Conservation (phyloP, 2,329 filamentous ascomycete species). For the Talaromyces sp. region DNA sequence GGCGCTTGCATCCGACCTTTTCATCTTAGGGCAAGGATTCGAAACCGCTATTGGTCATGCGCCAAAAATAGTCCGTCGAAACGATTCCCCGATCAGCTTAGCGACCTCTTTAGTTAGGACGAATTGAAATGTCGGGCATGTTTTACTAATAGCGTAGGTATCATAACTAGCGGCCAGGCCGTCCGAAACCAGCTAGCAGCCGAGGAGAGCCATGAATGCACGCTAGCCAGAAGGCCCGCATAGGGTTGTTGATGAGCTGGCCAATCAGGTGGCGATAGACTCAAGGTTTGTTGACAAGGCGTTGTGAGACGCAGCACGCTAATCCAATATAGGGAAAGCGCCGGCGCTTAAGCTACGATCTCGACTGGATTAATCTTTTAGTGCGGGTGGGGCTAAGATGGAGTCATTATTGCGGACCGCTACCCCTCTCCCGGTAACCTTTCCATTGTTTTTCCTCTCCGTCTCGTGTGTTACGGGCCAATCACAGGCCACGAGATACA, state of each 20-base stretch:
- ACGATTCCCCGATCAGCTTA: background rate
- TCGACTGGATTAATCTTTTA: background rate
- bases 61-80: slow-evolving; percentile 1
- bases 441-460: background rate
- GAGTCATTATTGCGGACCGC: slow-evolving; percentile 4
- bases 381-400: background rate
- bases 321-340: background rate
- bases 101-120: background rate
- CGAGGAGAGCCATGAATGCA: background rate
- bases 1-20: slow-evolving; percentile 14
- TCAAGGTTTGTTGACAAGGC: background rate
- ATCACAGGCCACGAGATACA: background rate
- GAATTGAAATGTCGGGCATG: slow-evolving; percentile 3
- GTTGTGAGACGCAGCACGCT: background rate
- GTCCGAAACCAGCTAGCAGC: slow-evolving; percentile 3
- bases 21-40: background rate
- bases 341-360: background rate
- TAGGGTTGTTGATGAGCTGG: background rate
- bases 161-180: slow-evolving; percentile 8
- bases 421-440: slow-evolving; percentile 5
- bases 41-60: background rate
- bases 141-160: background rate
- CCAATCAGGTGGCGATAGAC: slow-evolving; percentile 7
- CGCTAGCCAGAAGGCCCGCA: slow-evolving; percentile 8
- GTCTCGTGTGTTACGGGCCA: background rate